Evolutionary conservation across 257 asterid species (phyloP).

Genomic region (Vinca minor): DNA sequence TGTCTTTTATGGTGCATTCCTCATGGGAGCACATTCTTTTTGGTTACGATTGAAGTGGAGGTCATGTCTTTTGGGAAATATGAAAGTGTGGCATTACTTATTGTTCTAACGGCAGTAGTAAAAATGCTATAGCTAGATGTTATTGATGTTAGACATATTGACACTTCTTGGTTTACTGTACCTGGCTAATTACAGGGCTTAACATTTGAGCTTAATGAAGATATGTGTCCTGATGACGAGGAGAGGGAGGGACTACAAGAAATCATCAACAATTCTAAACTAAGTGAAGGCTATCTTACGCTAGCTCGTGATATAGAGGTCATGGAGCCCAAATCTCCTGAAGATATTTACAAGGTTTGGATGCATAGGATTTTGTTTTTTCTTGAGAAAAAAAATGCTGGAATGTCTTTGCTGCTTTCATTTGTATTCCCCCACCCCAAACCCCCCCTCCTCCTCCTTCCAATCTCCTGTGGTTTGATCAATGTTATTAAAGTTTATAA

Average conservation of each 20-base stretch:
- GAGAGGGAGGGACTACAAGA: constrained; percentile 78
- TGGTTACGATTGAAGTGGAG: background rate
- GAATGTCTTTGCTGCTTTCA: background rate
- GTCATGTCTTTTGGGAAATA: background rate
- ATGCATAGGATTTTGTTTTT: constrained; percentile 6
- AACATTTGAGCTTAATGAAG: constrained; percentile 65
- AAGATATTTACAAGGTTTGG: constrained; percentile 82
- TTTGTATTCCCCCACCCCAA: no score
- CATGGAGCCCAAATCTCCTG: constrained; percentile 98
- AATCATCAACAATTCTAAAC: constrained; percentile 59
- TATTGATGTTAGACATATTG: background rate
- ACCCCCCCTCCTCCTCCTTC: background rate
- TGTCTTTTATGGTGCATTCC: background rate
- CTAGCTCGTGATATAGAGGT: constrained; percentile 99
- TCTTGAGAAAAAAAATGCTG: no score
- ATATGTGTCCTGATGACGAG: constrained; percentile 44
- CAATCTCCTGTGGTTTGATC: background rate
- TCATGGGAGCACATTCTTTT: no score
- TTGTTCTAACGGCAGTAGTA: background rate
- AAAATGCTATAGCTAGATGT: background rate
- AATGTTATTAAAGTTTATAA: background rate
- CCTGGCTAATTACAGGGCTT: constrained; percentile 42
- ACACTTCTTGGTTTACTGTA: background rate
- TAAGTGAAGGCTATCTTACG: constrained; percentile 89
- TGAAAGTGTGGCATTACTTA: background rate